Evolutionary conservation across 2,329 filamentous ascomycete genomes (phyloP).

Genomic region (Chalara sp.): DNA sequence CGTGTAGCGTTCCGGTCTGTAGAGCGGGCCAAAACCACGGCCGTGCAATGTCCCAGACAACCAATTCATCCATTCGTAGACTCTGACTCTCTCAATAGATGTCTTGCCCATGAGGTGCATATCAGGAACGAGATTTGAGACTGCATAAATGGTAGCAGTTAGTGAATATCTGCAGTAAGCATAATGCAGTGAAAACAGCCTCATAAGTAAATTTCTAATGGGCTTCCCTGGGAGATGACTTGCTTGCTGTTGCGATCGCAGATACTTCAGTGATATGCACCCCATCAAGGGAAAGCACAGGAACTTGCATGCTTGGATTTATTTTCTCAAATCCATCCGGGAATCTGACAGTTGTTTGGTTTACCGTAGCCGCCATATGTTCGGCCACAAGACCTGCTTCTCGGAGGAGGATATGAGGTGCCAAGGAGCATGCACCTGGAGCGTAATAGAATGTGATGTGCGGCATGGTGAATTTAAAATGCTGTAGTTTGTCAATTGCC

Average conservation of each 20-base stretch:
- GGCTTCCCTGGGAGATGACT: neutral
- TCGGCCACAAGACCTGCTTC: conserved; percentile 19
- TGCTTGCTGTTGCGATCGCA: conserved; percentile 22
- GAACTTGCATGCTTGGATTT: conserved; percentile 29
- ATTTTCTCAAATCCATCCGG: conserved; percentile 17
- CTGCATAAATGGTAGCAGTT: conserved; percentile 4
- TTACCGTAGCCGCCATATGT: conserved; percentile 8
- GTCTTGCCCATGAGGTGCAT: conserved; percentile 24
- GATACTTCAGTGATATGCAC: conserved; percentile 28
- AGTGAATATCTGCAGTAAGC: no score
- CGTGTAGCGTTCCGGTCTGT: conserved; percentile 21
- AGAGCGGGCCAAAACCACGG: conserved; percentile 20
- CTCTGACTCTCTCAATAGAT: conserved; percentile 23
- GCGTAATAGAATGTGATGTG: conserved; percentile 23
- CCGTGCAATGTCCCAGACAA: conserved; percentile 28
- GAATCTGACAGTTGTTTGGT: conserved; percentile 5
- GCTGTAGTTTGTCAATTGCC: no score
- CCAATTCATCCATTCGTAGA: conserved; percentile 31
- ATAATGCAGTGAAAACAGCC: no score
- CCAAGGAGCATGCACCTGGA: conserved; percentile 26
- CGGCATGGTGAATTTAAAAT: conserved; percentile 5
- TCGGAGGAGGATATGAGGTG: conserved; percentile 26
- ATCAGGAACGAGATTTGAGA: conserved; percentile 25
- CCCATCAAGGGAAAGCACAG: conserved; percentile 23
- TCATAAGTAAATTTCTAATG: no score